Base-by-base conservation (phyloP, 257 asterid genomes). In the Rehmannia glutinosa region DNA sequence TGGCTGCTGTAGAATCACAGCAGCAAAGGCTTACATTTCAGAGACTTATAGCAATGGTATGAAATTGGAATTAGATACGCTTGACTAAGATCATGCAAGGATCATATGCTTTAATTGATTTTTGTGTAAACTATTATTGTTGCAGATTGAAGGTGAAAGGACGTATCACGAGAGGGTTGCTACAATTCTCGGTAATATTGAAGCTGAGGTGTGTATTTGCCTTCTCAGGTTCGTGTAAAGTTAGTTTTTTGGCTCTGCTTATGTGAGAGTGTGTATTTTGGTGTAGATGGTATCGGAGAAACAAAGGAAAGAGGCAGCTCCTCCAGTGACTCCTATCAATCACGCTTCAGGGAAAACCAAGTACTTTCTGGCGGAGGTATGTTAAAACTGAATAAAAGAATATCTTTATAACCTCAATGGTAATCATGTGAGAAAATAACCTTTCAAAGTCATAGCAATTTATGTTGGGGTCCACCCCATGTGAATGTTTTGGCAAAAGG, bases 221-320 rank as follows among this genome's bases (percentile, higher is more conserved):
- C 56, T 69, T 51, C 58, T 32, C 75, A 43, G 20, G 50, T 77
- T 68, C 62, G 53, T 55, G 51, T 36, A 32, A 60, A 42, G 58
- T 63, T 4, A 23, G 16, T 43, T 58, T 45, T 52, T 45, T 4
- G 66, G 53, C 35, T 24, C 47, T 67, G 73, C 71, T 66, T 65
- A 79, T 74, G 41, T 25, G 75, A 39, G 47, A 27, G 38, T 55
- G 27, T 62, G 69, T 52, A 42, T 70, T 77, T 76, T 68, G 66
- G 45, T 65, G 54, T 70, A 94, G 99, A 75, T 94, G 75, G 97
- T 94, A 70, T 88, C 97, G 11, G 99, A 91, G 80, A 94, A 87
- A 68, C 99, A 94, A 80, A 80, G 95, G 71, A 94, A 88, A 85
- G 99, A 91, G 81, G 95, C 92, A n/a, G 91, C 94, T 80, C 97